A percentile compares a stretch with the other conserved stretches of the same genome.
Conservation (phyloP, 2,329 filamentous ascomycete species). For the Trichoderma polysporum region DNA sequence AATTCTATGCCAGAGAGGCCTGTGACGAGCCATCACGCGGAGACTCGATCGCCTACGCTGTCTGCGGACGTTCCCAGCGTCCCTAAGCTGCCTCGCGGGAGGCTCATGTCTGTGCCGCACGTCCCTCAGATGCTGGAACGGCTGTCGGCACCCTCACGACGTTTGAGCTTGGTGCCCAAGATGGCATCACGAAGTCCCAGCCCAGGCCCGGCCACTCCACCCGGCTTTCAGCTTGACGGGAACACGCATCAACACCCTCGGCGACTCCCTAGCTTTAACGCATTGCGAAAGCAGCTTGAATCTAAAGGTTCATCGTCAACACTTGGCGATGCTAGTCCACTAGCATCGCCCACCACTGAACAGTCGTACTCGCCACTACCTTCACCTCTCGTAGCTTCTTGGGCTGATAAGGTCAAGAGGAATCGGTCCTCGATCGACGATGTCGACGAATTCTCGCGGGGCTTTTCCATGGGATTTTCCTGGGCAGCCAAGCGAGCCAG, state of each 20-base stretch:
- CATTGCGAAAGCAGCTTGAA: conserved; percentile 30
- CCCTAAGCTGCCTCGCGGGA: not conserved
- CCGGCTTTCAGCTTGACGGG: not conserved
- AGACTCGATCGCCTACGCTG: not conserved
- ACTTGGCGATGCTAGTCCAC: not conserved
- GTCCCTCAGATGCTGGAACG: not conserved
- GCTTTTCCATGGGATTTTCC: conserved; percentile 17
- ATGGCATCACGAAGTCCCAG: conserved; percentile 9
- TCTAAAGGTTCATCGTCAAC: not conserved
- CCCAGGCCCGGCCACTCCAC: not conserved
- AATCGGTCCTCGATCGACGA: not conserved
- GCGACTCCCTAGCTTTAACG: conserved; percentile 34
- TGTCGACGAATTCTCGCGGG: not conserved
- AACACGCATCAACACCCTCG: conserved; percentile 26
- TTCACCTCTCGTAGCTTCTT: not conserved
- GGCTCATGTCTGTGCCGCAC: conserved; percentile 4
- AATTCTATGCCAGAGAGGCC: conserved; percentile 31
- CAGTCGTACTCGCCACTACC: not conserved
- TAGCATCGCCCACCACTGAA: not conserved
- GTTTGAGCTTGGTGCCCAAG: conserved; percentile 27
- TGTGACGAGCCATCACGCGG: conserved; percentile 27
- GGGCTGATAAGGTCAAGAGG: conserved; percentile 3
- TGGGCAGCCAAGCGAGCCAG: conserved; percentile 32
- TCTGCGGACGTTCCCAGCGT: not conserved
- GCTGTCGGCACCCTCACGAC: conserved; percentile 23